Conservation (phyloP, 2,329 filamentous ascomycete genomes). For the Herpotrichia juniperi region DNA sequence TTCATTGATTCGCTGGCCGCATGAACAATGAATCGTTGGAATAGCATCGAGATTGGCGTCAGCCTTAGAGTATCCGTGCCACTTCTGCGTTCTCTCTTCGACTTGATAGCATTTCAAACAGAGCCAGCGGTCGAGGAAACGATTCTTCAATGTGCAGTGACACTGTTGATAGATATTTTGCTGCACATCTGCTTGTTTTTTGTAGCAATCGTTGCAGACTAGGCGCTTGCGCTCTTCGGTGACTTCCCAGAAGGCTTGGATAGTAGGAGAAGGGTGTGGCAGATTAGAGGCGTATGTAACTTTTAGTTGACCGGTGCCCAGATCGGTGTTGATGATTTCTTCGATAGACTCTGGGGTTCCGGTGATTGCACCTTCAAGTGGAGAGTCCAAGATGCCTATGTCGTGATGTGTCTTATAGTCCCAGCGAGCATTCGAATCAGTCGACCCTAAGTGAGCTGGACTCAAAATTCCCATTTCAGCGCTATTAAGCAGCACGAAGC, state of each 20-base stretch:
- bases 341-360: slow-evolving; percentile 30
- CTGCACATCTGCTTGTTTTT: neutral
- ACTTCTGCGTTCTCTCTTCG: slow-evolving; percentile 5
- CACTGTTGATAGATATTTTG: neutral
- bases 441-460: slow-evolving; percentile 25
- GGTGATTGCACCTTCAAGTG: slow-evolving; percentile 23
- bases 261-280: slow-evolving; percentile 33
- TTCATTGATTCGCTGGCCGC: slow-evolving; percentile 8
- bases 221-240: slow-evolving; percentile 26
- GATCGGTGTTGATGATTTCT: slow-evolving; percentile 30
- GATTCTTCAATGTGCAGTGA: slow-evolving; percentile 6
- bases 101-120: slow-evolving; percentile 18
- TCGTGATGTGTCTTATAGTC: slow-evolving; percentile 28
- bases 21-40: slow-evolving; percentile 9
- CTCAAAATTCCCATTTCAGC: slow-evolving; percentile 37
- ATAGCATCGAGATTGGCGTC: neutral
- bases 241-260: slow-evolving; percentile 28
- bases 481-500: slow-evolving; percentile 32
- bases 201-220: slow-evolving; percentile 20
- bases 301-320: slow-evolving; percentile 23
- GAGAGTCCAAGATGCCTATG: slow-evolving; percentile 37
- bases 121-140: slow-evolving; percentile 21
- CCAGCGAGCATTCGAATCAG: neutral
- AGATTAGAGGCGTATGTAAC: slow-evolving; percentile 25
- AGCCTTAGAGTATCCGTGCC: neutral